These are phyloP conservation scores for Trifolium dubium DNA, from an alignment of 306 rosid genomes.

Conservation along the genomic window DNA sequence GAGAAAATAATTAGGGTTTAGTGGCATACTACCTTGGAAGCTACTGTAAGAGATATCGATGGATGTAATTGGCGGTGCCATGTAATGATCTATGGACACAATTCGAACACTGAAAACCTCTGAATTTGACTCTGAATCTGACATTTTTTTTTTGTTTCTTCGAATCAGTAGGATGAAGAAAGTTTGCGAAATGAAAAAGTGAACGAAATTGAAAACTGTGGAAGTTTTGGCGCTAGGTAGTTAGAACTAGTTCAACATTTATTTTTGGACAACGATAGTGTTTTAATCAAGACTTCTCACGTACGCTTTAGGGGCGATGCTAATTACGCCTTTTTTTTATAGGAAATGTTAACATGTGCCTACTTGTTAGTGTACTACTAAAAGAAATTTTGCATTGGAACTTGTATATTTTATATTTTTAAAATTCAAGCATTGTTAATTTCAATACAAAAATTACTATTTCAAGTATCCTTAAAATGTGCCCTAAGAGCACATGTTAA, in stretches of 20 bases:
- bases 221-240: constrained; percentile 39
- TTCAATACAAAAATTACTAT: too few relatives aligned
- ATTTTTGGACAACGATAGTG: too few relatives aligned
- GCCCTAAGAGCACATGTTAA: too few relatives aligned
- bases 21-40: constrained; percentile 78
- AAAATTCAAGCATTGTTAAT: too few relatives aligned
- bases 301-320: background rate
- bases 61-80: constrained; percentile 73
- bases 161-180: constrained; percentile 1
- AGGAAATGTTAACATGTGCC: too few relatives aligned
- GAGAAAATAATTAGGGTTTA: constrained; percentile 18
- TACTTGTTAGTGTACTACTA: too few relatives aligned
- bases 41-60: constrained; percentile 74
- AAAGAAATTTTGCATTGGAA: too few relatives aligned
- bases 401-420: too few relatives aligned
- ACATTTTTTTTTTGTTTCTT: constrained; percentile 26
- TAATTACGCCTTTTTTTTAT: background rate
- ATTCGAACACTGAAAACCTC: constrained; percentile 74
- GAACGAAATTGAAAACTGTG: background rate
- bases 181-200: constrained; percentile 2
- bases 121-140: constrained; percentile 47
- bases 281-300: background rate
- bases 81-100: constrained; percentile 79
- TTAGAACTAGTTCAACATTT: background rate
- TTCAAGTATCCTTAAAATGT: too few relatives aligned